phyloP scores from a whole-genome alignment of 768 basidiomycete genomes.

The Naematelia aurantialba region DNA sequence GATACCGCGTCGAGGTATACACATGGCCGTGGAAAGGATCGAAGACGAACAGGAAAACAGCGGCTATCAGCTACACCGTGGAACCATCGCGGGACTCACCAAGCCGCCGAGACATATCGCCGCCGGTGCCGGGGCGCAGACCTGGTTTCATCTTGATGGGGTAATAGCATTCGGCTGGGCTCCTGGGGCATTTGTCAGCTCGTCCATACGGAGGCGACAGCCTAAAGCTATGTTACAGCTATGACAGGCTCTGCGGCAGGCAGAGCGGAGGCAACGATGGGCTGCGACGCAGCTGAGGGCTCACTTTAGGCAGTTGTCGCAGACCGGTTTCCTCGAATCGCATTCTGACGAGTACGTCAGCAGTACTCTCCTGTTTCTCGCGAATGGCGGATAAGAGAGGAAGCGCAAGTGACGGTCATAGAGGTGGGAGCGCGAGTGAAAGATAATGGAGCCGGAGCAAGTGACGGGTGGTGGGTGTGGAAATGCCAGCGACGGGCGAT shows the following conservation, averaged over 20 bases:
- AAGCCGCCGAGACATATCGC: slow-evolving; percentile 40
- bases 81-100: slow-evolving; percentile 19
- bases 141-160: slow-evolving; percentile 45
- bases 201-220: not conserved
- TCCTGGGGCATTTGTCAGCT: slow-evolving; percentile 31
- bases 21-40: no score
- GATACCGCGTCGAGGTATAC: no score
- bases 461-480: no score
- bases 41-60: no score
- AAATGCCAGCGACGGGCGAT: no score
- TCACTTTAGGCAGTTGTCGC: slow-evolving; percentile 29
- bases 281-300: not conserved
- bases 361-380: not conserved
- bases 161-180: slow-evolving; percentile 42
- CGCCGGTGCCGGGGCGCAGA: slow-evolving; percentile 43
- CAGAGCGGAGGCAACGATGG: no score
- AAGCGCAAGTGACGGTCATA: no score
- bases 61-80: no score
- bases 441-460: no score
- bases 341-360: slow-evolving; percentile 28
- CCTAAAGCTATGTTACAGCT: no score
- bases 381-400: not conserved
- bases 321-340: slow-evolving; percentile 30
- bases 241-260: no score
- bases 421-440: no score